Evolutionary conservation across 768 basidiomycete species (phyloP).

Genomic region (Serpula lacrymans): DNA sequence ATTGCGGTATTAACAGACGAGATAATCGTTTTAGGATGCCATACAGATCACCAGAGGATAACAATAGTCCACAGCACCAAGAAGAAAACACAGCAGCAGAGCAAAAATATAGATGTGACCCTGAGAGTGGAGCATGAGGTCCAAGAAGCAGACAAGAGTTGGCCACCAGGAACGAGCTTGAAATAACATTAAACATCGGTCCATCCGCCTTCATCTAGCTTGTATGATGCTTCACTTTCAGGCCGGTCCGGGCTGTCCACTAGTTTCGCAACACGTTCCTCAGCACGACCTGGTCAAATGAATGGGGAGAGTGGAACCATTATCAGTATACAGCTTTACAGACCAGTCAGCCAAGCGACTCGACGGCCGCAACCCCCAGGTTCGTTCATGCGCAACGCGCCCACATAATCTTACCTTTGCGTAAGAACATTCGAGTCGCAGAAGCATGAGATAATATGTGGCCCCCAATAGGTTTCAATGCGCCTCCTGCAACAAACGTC

Average conservation of each 20-base stretch:
- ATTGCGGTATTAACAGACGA: no score
- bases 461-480: slow-evolving; percentile 87
- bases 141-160: not conserved
- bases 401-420: slow-evolving; percentile 71
- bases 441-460: slow-evolving; percentile 87
- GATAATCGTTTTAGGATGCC: no score
- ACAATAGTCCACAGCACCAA: no score
- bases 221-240: slow-evolving; percentile 89
- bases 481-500: slow-evolving; percentile 93
- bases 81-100: no score
- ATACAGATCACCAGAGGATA: no score
- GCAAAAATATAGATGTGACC: no score
- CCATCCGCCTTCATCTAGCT: slow-evolving; percentile 90
- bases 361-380: no score
- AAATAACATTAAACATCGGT: slow-evolving; percentile 58
- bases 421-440: slow-evolving; percentile 80
- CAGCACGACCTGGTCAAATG: slow-evolving; percentile 65
- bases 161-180: not conserved
- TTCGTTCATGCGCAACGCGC: no score
- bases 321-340: no score
- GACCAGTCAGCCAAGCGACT: no score
- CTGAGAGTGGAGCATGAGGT: not conserved
- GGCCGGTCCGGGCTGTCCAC: slow-evolving; percentile 89
- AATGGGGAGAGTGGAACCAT: no score
- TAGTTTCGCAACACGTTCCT: slow-evolving; percentile 87